Evolutionary conservation across 2,329 filamentous ascomycete species (phyloP).

Genomic region (Cercospora sp.): DNA sequence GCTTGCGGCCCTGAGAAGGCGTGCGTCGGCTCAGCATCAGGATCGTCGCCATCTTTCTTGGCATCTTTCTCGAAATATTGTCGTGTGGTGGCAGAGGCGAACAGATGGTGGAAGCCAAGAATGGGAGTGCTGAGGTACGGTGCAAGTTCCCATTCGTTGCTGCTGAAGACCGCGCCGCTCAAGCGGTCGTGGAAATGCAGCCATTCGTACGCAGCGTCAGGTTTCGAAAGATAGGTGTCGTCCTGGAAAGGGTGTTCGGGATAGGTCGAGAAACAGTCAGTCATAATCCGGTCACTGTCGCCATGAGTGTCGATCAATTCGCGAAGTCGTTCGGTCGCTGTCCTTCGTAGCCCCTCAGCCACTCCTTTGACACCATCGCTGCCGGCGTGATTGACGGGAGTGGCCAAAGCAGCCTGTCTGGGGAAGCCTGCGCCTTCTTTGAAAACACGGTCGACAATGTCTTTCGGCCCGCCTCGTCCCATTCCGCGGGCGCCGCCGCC

Average conservation of each 20-base stretch:
- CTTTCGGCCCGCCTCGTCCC: constrained; percentile 69
- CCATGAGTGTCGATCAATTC: constrained; percentile 79
- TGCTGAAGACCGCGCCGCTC: constrained; percentile 74
- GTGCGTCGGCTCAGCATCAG: constrained; percentile 41
- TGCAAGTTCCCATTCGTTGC: constrained; percentile 88
- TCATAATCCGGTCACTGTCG: constrained; percentile 75
- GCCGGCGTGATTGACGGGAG: constrained; percentile 23
- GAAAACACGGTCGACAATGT: constrained; percentile 77
- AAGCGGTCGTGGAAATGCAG: constrained; percentile 87
- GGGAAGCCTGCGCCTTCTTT: constrained; percentile 77
- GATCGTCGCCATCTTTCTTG: constrained; percentile 43
- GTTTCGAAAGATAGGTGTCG: constrained; percentile 86
- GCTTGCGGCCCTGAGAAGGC: constrained; percentile 83
- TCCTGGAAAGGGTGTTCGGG: constrained; percentile 89
- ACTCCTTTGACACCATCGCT: constrained; percentile 58
- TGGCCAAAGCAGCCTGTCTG: constrained; percentile 44
- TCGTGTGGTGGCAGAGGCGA: constrained; percentile 68
- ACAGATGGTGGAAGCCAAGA: constrained; percentile 87
- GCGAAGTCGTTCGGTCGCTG: constrained; percentile 68
- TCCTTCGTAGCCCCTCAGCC: constrained; percentile 69
- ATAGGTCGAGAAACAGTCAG: constrained; percentile 83
- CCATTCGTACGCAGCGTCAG: constrained; percentile 87
- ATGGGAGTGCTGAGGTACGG: constrained; percentile 85
- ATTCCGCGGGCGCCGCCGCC: constrained; percentile 71
- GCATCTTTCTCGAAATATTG: constrained; percentile 45